Base-by-base conservation (phyloP, 2,329 filamentous ascomycete species). In the Lecanicillium sp. region DNA sequence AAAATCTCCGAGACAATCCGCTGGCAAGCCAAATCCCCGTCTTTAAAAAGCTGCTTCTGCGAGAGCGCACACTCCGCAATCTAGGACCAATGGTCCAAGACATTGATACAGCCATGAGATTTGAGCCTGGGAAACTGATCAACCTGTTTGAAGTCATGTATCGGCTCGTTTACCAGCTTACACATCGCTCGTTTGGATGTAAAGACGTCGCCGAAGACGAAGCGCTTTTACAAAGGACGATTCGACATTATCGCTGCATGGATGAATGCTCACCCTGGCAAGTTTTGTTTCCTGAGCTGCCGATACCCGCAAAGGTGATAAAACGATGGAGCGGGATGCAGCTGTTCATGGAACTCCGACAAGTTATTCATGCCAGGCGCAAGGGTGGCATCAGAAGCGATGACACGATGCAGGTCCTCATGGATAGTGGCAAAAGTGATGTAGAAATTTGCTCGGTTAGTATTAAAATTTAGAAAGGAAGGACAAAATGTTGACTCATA, bases 141-240 rank as follows among this genome's bases (percentile, higher is more conserved):
- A 64, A 78, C 44, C 72, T 73, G 0, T 77, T 78, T 47, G 62
- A 73, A 27, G 62, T 62, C 48, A 58, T 77, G 33, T 75, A 74
- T 48, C 52, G 59, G 5, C 57, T 73, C 39, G 62, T 78, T 2
- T 78, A 70, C 52, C 63, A 68, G 48, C 60, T 78, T n/a, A 78
- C 71, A 4, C 74, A 77, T 58, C 65, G 74, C 11, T 70, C 65
- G 4, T 60, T 78, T 1, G 73, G 70, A 6, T 64, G 64, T 37
- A 58, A 66, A 22, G 74, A 78, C 30, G 65, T 78, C 18, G 73
- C 71, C 12, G 58, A 71, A 3, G 57, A 71, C 35, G 59, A 61
- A 0, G 45, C 44, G 5, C 49, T 70, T 15, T 47, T 72, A 3
- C 53, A 52, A n/a, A 54, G 60, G 28, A 65, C 63, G 3, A 56